Percentiles rank a stretch among this genome's conserved stretches.
These are phyloP conservation scores for Coffea humblotiana DNA, from an alignment of 305 asterid genomes.

Conservation along the genomic window DNA sequence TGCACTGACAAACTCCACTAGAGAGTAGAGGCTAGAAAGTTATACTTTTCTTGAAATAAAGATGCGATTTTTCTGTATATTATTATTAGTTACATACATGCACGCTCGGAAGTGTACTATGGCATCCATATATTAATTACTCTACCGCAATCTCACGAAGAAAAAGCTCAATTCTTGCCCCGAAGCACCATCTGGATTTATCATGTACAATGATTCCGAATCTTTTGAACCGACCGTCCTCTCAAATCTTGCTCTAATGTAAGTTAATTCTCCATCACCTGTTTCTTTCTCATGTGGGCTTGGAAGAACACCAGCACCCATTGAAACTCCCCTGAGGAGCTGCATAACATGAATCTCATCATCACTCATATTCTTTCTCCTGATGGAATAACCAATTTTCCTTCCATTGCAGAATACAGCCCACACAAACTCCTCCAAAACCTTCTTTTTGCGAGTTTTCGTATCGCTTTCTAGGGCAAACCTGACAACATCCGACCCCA, in stretches of 20 bases:
- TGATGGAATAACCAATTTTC: constrained; percentile 66
- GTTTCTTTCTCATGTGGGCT: constrained; percentile 33
- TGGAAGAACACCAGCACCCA: constrained; percentile 95
- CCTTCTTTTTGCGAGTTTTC: constrained; percentile 57
- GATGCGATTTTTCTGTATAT: not conserved
- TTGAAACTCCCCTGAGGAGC: constrained; percentile 78
- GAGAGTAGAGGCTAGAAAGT: not conserved
- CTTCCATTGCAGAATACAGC: constrained; percentile 80
- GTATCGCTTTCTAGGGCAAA: constrained; percentile 79
- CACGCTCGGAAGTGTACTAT: not conserved
- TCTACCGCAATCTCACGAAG: constrained; percentile 47
- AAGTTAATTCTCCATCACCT: constrained; percentile 69
- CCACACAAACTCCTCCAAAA: constrained; percentile 89
- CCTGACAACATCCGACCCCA: constrained; percentile 72
- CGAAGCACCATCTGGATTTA: constrained; percentile 87
- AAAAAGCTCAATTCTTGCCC: constrained; percentile 88
- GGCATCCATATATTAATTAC: not conserved
- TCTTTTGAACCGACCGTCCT: constrained; percentile 74
- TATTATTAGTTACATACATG: not conserved
- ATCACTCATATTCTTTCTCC: constrained; percentile 68
- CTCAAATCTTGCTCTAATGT: constrained; percentile 78
- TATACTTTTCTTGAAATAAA: not conserved
- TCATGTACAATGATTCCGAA: constrained; percentile 82
- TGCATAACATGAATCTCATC: constrained; percentile 78
- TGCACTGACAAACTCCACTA: not conserved